These are phyloP conservation scores for Pestalotiopsis sp. DNA, from an alignment of 2,329 filamentous ascomycete genomes.

Conservation along the genomic window DNA sequence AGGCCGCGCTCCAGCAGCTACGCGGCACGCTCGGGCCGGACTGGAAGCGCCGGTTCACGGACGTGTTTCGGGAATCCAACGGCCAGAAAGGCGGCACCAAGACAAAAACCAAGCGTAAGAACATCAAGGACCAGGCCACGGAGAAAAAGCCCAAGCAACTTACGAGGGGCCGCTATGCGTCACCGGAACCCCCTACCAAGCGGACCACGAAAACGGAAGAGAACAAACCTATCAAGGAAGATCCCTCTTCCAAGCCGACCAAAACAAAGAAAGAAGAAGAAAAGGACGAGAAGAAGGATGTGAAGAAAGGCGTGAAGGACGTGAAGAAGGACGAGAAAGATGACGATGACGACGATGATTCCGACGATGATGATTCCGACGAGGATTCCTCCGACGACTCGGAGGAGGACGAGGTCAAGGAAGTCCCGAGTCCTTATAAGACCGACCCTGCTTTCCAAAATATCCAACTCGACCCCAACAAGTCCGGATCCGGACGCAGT, in stretches of 20 bases:
- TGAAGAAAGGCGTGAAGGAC: background rate
- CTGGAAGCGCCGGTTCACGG: background rate
- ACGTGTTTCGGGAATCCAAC: background rate
- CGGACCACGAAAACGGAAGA: background rate
- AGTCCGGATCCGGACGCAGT: no score
- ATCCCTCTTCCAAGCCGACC: background rate
- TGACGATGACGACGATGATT: background rate
- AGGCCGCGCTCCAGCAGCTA: background rate
- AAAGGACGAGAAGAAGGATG: background rate
- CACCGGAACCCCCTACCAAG: no score
- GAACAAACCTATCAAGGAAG: background rate
- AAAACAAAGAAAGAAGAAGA: background rate
- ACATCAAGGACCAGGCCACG: background rate
- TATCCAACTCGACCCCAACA: no score
- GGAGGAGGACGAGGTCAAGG: no score
- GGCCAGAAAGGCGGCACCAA: background rate
- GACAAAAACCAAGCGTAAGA: background rate
- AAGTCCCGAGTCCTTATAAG: no score
- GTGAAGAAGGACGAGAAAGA: background rate
- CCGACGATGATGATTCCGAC: background rate
- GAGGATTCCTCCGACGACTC: background rate
- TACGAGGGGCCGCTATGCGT: background rate
- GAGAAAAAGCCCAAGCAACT: background rate
- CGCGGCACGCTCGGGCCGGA: background rate
- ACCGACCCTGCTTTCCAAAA: no score